Evolutionary conservation across 495 filamentous ascomycete genomes (phyloP).

Genomic region (Aspergillus diversus): DNA sequence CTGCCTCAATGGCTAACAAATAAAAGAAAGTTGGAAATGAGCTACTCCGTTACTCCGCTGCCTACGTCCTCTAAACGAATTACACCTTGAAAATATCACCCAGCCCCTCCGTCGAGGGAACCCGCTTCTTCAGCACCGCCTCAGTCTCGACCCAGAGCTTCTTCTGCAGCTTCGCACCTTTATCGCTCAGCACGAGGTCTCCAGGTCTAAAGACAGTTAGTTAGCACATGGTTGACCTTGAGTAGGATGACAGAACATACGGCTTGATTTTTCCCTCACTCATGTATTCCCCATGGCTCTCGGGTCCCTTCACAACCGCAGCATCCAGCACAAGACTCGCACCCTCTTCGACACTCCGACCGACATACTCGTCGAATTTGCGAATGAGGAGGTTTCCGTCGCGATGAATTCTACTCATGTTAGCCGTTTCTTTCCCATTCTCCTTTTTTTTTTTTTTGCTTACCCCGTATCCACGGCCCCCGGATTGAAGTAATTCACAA

Average conservation of each 20-base stretch:
- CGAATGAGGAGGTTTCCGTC: neutral
- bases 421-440: neutral
- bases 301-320: neutral
- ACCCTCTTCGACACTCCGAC: neutral
- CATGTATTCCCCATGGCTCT: conserved; percentile 1
- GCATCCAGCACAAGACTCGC: neutral
- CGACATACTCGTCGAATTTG: neutral
- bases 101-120: neutral
- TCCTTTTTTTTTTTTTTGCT: no score
- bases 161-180: neutral
- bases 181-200: neutral
- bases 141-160: neutral
- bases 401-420: neutral
- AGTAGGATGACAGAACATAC: no score
- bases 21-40: neutral
- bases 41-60: neutral
- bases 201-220: no score
- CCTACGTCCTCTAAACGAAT: neutral
- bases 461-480: conserved; percentile 6
- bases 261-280: neutral
- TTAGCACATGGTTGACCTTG: no score
- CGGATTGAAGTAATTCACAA: conserved; percentile 25
- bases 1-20: neutral
- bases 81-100: neutral
- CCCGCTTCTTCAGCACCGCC: neutral